phyloP scores from a whole-genome alignment of 352 stramenopile genomes.

The Pythium sp. region DNA sequence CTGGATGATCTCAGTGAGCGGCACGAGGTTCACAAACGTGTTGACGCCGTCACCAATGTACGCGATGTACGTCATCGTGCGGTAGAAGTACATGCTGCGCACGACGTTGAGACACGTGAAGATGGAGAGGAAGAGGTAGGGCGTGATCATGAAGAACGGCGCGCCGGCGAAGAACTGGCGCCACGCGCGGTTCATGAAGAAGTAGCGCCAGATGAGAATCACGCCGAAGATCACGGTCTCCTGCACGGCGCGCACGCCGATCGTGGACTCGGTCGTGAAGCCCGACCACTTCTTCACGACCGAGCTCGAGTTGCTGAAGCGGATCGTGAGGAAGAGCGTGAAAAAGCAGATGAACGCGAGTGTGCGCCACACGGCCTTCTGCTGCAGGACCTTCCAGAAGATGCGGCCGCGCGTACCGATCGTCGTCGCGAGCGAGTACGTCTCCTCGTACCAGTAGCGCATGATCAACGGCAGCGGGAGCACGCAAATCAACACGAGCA shows the following conservation, averaged over 20 bases:
- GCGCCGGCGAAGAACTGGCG: constrained; percentile 31
- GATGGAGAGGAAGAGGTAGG: constrained; percentile 23
- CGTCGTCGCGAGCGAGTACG: constrained; percentile 37
- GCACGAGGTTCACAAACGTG: constrained; percentile 31
- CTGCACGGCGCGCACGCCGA: constrained; percentile 24
- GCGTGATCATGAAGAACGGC: constrained; percentile 28
- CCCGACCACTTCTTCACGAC: constrained; percentile 31
- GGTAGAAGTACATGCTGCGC: constrained; percentile 32
- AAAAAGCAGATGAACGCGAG: constrained; percentile 43
- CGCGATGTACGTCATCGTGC: constrained; percentile 23
- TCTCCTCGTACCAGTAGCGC: constrained; percentile 41
- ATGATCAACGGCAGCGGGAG: constrained; percentile 32
- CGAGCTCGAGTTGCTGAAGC: constrained; percentile 22
- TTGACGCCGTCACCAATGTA: constrained; percentile 21
- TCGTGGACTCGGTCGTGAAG: constrained; percentile 15
- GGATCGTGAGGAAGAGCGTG: constrained; percentile 37
- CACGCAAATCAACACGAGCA: constrained; percentile 30
- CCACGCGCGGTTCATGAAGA: constrained; percentile 46
- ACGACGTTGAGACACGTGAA: constrained; percentile 31
- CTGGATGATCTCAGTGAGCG: constrained; percentile 58
- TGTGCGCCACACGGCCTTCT: constrained; percentile 50
- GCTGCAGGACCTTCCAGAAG: constrained; percentile 50
- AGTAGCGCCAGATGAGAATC: constrained; percentile 34
- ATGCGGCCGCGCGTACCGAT: constrained; percentile 36
- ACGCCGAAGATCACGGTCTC: constrained; percentile 23